Conservation (phyloP, 2,329 filamentous ascomycete genomes). For the Polychaeton citri region DNA sequence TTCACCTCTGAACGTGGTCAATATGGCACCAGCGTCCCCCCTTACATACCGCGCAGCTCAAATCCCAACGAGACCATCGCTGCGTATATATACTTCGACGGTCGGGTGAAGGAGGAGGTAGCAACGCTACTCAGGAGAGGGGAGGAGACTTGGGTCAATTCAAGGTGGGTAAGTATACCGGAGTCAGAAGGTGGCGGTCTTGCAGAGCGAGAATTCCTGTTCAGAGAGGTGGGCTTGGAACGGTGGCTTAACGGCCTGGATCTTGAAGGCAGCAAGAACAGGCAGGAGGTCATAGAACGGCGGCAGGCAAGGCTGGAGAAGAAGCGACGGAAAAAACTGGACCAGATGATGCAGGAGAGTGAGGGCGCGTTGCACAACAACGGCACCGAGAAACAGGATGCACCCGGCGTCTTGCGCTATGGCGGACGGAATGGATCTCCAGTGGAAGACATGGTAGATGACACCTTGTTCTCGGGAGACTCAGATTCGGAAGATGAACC, state of each 20-base stretch:
- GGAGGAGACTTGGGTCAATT: conserved; percentile 98
- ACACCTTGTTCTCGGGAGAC: conserved; percentile 48
- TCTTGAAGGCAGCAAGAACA: conserved; percentile 64
- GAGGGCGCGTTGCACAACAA: conserved; percentile 23
- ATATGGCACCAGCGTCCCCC: conserved; percentile 49
- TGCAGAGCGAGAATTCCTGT: conserved; percentile 91
- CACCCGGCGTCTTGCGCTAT: conserved; percentile 59
- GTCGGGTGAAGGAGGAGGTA: conserved; percentile 87
- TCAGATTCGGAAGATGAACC: conserved; percentile 70
- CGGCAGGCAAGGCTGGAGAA: conserved; percentile 52
- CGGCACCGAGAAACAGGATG: conserved; percentile 21
- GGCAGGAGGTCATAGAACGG: conserved; percentile 70
- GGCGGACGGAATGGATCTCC: conserved; percentile 63
- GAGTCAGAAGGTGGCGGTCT: conserved; percentile 84
- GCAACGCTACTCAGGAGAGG: conserved; percentile 82
- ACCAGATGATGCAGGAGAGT: background rate
- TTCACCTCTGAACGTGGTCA: conserved; percentile 38
- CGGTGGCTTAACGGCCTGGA: conserved; percentile 94
- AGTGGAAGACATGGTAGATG: conserved; percentile 55
- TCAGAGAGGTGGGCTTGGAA: conserved; percentile 91
- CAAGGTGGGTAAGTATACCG: conserved; percentile 89
- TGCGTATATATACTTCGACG: conserved; percentile 98
- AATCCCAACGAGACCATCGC: conserved; percentile 95
- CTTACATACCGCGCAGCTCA: conserved; percentile 84
- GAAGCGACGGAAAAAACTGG: conserved; percentile 19